Conservation (phyloP, 192 early-diverging fungal species). For the Podila clonocystis region DNA sequence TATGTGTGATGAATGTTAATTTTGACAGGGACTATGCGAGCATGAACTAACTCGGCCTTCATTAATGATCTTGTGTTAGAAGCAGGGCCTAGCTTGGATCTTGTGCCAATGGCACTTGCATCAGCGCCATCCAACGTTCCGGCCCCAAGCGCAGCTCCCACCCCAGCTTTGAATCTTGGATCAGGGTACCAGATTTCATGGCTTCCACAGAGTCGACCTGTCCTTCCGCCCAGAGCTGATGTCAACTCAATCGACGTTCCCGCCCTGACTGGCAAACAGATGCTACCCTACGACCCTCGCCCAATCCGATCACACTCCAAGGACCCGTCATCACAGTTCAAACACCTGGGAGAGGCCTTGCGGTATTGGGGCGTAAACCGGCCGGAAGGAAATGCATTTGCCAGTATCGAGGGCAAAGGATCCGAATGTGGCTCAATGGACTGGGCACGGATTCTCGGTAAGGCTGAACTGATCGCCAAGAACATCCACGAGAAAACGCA, state of each 20-base stretch:
- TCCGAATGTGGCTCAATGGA: constrained; percentile 70
- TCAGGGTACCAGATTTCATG: constrained; percentile 42
- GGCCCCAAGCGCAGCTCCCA: background rate
- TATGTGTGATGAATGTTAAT: constrained; percentile 4
- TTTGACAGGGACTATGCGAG: too few relatives aligned
- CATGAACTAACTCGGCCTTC: background rate
- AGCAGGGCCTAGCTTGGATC: background rate
- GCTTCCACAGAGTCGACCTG: constrained; percentile 35
- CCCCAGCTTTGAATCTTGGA: constrained; percentile 13
- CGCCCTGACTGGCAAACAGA: constrained; percentile 55
- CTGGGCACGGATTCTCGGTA: constrained; percentile 71
- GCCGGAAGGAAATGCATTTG: constrained; percentile 65
- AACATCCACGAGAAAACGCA: constrained; percentile 69
- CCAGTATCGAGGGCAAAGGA: constrained; percentile 73
- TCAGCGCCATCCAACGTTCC: background rate
- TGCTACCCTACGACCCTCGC: constrained; percentile 49
- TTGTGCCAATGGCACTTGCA: background rate
- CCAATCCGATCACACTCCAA: constrained; percentile 16
- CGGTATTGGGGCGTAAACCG: constrained; percentile 66
- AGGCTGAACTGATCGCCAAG: constrained; percentile 73
- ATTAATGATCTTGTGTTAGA: background rate
- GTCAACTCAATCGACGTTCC: constrained; percentile 48
- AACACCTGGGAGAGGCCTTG: constrained; percentile 69
- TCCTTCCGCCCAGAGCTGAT: constrained; percentile 34
- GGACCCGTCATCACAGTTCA: constrained; percentile 58